Conservation (phyloP, 768 basidiomycete species). For the Antrodiella citrinella region DNA sequence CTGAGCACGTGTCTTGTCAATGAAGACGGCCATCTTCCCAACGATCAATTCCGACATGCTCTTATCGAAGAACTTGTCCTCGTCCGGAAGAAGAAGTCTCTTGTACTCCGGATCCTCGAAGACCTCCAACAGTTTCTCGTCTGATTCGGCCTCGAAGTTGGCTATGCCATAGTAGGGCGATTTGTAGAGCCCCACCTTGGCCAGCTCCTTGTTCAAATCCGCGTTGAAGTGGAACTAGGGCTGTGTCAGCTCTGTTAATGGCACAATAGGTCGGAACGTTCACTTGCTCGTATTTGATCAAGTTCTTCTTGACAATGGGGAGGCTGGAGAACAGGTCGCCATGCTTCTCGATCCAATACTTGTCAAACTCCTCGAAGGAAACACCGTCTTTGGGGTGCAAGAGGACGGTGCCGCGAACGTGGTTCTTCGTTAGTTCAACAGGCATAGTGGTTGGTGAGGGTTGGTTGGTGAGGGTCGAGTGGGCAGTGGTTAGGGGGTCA, state of each 20-base stretch:
- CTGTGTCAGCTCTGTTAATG: no score
- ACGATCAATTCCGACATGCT: conserved; percentile 8
- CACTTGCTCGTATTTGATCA: conserved; percentile 30
- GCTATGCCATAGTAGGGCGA: conserved; percentile 24
- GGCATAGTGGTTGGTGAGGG: no score
- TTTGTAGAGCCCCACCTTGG: no score
- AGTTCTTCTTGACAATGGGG: conserved; percentile 25
- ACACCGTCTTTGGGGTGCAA: conserved; percentile 21
- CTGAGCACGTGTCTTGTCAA: no score
- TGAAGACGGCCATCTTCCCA: conserved; percentile 7
- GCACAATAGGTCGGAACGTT: no score
- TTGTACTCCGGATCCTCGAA: conserved; percentile 15
- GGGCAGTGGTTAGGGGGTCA: no score
- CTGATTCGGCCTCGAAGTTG: conserved; percentile 26
- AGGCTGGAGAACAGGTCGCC: conserved; percentile 23
- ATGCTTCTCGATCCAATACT: conserved; percentile 24
- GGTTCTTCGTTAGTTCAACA: conserved; percentile 8
- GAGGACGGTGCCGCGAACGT: conserved; percentile 22
- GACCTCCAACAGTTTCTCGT: conserved; percentile 25
- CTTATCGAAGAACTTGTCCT: conserved; percentile 12
- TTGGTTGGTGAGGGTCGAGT: no score
- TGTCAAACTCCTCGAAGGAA: conserved; percentile 24
- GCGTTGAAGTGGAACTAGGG: conserved; percentile 17
- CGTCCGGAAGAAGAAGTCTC: conserved; percentile 12
- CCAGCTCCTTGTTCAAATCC: no score